A percentile compares a stretch with the other conserved stretches of the same genome.
These are phyloP conservation scores for Phytophthora pseudosyringae DNA, from an alignment of 352 stramenopile species.

Conservation along the genomic window DNA sequence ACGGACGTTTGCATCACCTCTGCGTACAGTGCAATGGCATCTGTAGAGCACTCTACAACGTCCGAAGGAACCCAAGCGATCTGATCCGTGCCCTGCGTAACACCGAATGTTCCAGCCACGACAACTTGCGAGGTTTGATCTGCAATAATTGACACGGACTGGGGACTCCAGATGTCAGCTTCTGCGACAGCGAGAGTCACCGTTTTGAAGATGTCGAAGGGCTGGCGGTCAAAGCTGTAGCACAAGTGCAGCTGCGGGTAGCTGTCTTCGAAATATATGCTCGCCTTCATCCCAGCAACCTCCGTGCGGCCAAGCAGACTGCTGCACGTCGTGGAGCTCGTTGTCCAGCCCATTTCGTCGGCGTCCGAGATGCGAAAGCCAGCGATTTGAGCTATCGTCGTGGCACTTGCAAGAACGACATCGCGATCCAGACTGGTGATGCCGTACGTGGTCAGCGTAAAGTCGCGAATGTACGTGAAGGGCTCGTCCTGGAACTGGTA, in stretches of 20 bases:
- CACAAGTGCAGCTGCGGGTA: constrained; percentile 56
- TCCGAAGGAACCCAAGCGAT: constrained; percentile 68
- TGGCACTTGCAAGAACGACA: constrained; percentile 50
- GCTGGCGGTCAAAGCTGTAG: constrained; percentile 71
- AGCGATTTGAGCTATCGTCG: constrained; percentile 50
- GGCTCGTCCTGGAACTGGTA: constrained; percentile 78
- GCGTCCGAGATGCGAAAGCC: constrained; percentile 58
- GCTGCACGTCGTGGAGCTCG: constrained; percentile 44
- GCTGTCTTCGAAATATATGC: constrained; percentile 38
- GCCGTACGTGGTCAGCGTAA: constrained; percentile 56
- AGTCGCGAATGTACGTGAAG: constrained; percentile 51
- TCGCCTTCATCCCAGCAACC: constrained; percentile 39
- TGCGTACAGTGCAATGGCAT: constrained; percentile 38
- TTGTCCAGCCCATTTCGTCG: constrained; percentile 64
- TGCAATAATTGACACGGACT: constrained; percentile 57
- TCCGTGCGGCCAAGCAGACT: constrained; percentile 36
- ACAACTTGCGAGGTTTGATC: constrained; percentile 44
- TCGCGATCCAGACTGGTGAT: constrained; percentile 50
- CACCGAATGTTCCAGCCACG: constrained; percentile 64
- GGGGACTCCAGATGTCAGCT: constrained; percentile 62
- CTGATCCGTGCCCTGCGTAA: constrained; percentile 61
- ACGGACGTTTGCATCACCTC: constrained; percentile 53
- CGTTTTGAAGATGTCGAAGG: constrained; percentile 53
- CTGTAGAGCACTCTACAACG: constrained; percentile 42
- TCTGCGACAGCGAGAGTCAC: constrained; percentile 46